Conservation (phyloP, 2,329 filamentous ascomycete species). For the Talaromyces sp. region DNA sequence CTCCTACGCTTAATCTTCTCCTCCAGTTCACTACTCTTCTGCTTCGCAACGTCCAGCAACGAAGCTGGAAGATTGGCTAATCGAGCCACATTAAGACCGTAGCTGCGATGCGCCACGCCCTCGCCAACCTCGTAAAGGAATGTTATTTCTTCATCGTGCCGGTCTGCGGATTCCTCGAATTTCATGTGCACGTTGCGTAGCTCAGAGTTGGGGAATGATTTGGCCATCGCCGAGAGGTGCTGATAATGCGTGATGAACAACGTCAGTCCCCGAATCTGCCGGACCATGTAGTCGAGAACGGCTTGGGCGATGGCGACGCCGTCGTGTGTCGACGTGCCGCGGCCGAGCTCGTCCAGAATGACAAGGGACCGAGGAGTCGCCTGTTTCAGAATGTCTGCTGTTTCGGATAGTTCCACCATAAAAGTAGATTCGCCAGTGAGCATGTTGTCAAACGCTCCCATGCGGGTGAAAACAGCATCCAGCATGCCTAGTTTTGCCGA, state of each 20-base stretch:
- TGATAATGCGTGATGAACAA: constrained; percentile 99
- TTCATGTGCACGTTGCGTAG: constrained; percentile 91
- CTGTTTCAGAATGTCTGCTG: constrained; percentile 80
- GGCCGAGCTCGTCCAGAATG: constrained; percentile 88
- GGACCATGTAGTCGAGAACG: constrained; percentile 78
- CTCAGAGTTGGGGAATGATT: constrained; percentile 59
- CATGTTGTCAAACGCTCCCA: constrained; percentile 95
- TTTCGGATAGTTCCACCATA: constrained; percentile 96
- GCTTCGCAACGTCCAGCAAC: constrained; percentile 73
- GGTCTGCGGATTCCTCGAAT: constrained; percentile 58
- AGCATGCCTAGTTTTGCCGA: constrained; percentile 71
- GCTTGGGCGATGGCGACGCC: constrained; percentile 93
- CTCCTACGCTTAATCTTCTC: constrained; percentile 61
- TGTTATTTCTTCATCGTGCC: constrained; percentile 71
- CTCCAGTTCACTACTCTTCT: constrained; percentile 77
- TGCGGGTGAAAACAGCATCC: constrained; percentile 90
- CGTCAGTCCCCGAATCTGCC: constrained; percentile 69
- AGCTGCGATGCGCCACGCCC: constrained; percentile 87
- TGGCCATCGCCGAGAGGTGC: constrained; percentile 68
- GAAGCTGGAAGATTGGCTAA: constrained; percentile 73
- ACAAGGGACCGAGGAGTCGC: constrained; percentile 81
- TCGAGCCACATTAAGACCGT: constrained; percentile 87
- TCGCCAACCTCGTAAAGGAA: constrained; percentile 91
- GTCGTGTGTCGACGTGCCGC: constrained; percentile 91
- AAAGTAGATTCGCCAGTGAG: constrained; percentile 93